Percentiles rank a stretch among this genome's conserved stretches.
These are phyloP conservation scores for Beauveria caledonica DNA, from an alignment of 2,329 filamentous ascomycete species.

Conservation along the genomic window DNA sequence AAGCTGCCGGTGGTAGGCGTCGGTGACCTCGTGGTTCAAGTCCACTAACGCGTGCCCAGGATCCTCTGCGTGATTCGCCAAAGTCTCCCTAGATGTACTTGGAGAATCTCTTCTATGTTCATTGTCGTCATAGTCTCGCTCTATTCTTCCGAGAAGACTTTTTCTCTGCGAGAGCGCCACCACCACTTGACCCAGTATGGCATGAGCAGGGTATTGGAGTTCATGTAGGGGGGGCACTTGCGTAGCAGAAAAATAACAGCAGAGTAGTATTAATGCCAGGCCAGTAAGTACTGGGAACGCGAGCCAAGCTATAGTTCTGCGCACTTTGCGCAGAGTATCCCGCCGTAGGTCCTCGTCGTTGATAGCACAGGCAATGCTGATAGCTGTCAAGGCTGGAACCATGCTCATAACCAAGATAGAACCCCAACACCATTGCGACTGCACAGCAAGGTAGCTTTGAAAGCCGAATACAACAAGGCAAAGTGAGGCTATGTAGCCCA, in stretches of 20 bases:
- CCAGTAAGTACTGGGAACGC: not conserved
- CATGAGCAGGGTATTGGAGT: not conserved
- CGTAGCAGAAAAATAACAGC: not conserved
- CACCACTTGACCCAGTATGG: not conserved
- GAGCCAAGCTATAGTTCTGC: not conserved
- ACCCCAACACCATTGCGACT: not conserved
- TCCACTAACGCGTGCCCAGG: not conserved
- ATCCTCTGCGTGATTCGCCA: not conserved
- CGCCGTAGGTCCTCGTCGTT: not conserved
- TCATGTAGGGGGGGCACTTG: not conserved
- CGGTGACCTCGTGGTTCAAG: not conserved
- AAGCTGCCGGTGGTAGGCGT: not conserved
- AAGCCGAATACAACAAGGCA: not conserved
- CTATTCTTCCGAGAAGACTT: not conserved
- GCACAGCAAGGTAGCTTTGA: not conserved
- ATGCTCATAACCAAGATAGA: not conserved
- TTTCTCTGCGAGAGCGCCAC: not conserved
- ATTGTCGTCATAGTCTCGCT: not conserved
- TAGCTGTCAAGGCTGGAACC: not conserved
- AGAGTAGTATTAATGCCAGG: not conserved
- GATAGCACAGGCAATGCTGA: not conserved
- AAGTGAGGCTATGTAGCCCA: not conserved
- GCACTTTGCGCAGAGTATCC: not conserved
- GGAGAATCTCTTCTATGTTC: not conserved
- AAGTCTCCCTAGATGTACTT: not conserved